Percentiles rank a stretch among this genome's conserved stretches.
These are phyloP conservation scores for Iberis pinnata DNA, from an alignment of 345 rosid genomes.

Conservation along the genomic window DNA sequence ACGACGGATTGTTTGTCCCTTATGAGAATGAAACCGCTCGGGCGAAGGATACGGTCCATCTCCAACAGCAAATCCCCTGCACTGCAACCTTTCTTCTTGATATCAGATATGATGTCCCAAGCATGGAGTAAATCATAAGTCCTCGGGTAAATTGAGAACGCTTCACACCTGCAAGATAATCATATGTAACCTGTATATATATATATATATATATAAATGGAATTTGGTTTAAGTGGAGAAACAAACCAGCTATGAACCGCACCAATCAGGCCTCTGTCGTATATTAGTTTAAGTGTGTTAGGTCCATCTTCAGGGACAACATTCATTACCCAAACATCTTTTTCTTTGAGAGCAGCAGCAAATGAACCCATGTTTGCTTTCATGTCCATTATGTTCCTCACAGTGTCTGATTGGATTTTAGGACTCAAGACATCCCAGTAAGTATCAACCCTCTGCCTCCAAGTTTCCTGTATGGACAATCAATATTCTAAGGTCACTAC, in stretches of 20 bases:
- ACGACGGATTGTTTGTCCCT: conserved; percentile 56
- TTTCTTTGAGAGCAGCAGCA: conserved; percentile 62
- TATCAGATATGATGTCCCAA: conserved; percentile 50
- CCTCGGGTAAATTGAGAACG: conserved; percentile 72
- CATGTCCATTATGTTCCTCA: conserved; percentile 92
- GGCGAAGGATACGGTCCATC: conserved; percentile 87
- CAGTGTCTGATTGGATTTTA: conserved; percentile 49
- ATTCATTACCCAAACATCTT: conserved; percentile 88
- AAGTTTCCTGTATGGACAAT: conserved; percentile 40
- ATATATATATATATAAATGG: background rate
- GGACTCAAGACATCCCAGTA: conserved; percentile 77
- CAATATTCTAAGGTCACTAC: background rate
- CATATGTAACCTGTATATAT: background rate
- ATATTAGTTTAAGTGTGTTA: conserved; percentile 65
- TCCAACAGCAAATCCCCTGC: conserved; percentile 65
- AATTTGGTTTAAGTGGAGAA: background rate
- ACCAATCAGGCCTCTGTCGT: conserved; percentile 76
- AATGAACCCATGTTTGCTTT: conserved; percentile 80
- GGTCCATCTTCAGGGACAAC: conserved; percentile 67
- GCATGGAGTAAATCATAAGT: conserved; percentile 79
- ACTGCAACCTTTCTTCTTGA: conserved; percentile 64
- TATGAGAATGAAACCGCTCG: conserved; percentile 64
- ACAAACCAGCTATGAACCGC: conserved; percentile 63
- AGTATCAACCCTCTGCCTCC: conserved; percentile 58
- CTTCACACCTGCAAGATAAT: conserved; percentile 57